phyloP scores from a whole-genome alignment of 2,329 filamentous ascomycete species.

The Macrophomina tecta region DNA sequence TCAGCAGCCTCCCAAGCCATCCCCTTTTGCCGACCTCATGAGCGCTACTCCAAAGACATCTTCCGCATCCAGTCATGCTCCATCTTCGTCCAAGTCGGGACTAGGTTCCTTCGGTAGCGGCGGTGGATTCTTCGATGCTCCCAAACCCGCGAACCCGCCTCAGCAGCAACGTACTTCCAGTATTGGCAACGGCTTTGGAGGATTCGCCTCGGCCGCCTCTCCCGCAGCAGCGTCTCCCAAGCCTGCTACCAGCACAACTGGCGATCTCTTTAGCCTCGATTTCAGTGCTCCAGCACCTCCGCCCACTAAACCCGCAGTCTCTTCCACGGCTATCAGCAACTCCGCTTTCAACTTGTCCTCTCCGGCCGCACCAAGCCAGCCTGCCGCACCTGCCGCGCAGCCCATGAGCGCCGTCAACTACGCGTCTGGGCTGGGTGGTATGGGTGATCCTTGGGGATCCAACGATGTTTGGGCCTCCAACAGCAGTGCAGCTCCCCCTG shows the following conservation, averaged over 20 bases:
- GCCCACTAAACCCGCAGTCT: slow-evolving; percentile 39
- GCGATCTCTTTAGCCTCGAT: slow-evolving; percentile 80
- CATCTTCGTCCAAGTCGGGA: slow-evolving; percentile 49
- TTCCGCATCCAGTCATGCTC: slow-evolving; percentile 28
- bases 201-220: slow-evolving; percentile 71
- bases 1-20: slow-evolving; percentile 61
- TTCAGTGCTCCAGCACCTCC: slow-evolving; percentile 42
- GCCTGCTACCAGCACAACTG: slow-evolving; percentile 58
- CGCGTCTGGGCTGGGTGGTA: slow-evolving; percentile 51
- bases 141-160: slow-evolving; percentile 48
- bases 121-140: slow-evolving; percentile 81
- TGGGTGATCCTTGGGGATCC: slow-evolving; percentile 79
- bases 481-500: slow-evolving; percentile 43
- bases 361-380: slow-evolving; percentile 49
- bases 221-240: slow-evolving; percentile 51
- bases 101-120: slow-evolving; percentile 66
- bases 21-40: slow-evolving; percentile 68
- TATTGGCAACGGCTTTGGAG: slow-evolving; percentile 62
- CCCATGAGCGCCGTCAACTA: slow-evolving; percentile 38
- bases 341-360: slow-evolving; percentile 85
- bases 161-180: slow-evolving; percentile 58
- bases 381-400: slow-evolving; percentile 39
- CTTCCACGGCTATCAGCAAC: slow-evolving; percentile 46
- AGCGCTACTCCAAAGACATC: slow-evolving; percentile 56
- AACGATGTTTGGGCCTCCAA: slow-evolving; percentile 81